These are phyloP conservation scores for Cubamyces sp. DNA, from an alignment of 768 basidiomycete genomes.

Conservation along the genomic window DNA sequence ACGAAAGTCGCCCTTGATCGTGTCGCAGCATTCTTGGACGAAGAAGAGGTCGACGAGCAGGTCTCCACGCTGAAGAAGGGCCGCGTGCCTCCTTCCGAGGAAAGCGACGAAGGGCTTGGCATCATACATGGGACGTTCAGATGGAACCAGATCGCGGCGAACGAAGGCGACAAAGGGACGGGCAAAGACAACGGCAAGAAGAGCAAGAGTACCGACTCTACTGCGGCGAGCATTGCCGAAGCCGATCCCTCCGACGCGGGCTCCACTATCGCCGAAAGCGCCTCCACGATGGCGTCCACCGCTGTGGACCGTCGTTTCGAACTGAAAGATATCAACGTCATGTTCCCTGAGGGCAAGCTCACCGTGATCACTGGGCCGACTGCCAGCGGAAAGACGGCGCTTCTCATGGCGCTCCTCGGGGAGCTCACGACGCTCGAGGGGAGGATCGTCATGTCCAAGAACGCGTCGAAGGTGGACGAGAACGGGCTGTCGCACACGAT, in stretches of 20 bases:
- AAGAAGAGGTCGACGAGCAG: conserved; percentile 65
- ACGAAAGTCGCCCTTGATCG: conserved; percentile 61
- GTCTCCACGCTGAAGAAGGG: conserved; percentile 58
- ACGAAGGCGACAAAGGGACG: conserved; percentile 35
- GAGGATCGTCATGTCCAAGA: conserved; percentile 67
- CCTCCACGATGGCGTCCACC: conserved; percentile 29
- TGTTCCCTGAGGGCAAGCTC: conserved; percentile 74
- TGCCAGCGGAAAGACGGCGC: conserved; percentile 81
- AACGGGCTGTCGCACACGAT: conserved; percentile 58
- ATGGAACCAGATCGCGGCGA: conserved; percentile 56
- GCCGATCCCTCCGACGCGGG: conserved; percentile 9
- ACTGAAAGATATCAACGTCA: conserved; percentile 64
- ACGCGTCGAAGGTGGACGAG: conserved; percentile 59
- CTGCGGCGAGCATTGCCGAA: background rate
- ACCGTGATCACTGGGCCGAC: conserved; percentile 79
- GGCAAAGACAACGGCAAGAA: conserved; percentile 23
- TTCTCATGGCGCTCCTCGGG: conserved; percentile 74
- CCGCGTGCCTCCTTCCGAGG: conserved; percentile 29
- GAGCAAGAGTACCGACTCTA: conserved; percentile 23
- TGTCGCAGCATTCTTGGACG: conserved; percentile 61
- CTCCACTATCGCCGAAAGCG: conserved; percentile 24
- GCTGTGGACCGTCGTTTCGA: conserved; percentile 59
- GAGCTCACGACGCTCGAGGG: conserved; percentile 68
- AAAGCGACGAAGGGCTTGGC: conserved; percentile 44
- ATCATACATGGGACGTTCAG: conserved; percentile 56